phyloP scores from a whole-genome alignment of 2,329 filamentous ascomycete species.

The Mariannaea elegans region DNA sequence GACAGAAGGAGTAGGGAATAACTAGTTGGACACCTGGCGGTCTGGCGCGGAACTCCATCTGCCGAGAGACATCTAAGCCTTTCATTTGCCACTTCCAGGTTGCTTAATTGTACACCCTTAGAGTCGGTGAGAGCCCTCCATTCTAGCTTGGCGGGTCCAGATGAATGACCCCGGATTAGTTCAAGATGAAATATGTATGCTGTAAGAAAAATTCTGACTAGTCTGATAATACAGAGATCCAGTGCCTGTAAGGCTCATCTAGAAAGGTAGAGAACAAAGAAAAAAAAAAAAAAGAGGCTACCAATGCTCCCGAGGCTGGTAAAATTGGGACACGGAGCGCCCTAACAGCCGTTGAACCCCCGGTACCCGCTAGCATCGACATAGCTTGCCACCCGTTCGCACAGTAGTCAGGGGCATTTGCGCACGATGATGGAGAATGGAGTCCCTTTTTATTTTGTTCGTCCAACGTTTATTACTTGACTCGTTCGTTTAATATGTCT shows the following conservation, averaged over 20 bases:
- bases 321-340: conserved; percentile 19
- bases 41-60: conserved; percentile 20
- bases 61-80: conserved; percentile 19
- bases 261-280: not conserved
- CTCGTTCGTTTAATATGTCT: not conserved
- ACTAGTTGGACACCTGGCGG: conserved; percentile 2
- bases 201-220: conserved; percentile 28
- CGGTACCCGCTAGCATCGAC: conserved; percentile 35
- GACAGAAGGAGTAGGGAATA: too few species aligned
- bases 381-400: conserved; percentile 36
- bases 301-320: not conserved
- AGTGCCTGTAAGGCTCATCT: conserved; percentile 12
- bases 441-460: not conserved
- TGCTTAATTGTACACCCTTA: conserved; percentile 14
- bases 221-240: conserved; percentile 12
- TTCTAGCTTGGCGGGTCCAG: conserved; percentile 5
- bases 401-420: conserved; percentile 38
- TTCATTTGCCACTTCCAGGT: conserved; percentile 30
- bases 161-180: conserved; percentile 29
- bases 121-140: conserved; percentile 34
- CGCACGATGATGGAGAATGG: not conserved
- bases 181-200: conserved; percentile 16
- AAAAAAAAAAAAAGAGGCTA: not conserved
- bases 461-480: not conserved
- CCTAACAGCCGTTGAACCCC: conserved; percentile 36